Base-by-base conservation (phyloP, 345 rosid genomes). In the Microcos paniculata region DNA sequence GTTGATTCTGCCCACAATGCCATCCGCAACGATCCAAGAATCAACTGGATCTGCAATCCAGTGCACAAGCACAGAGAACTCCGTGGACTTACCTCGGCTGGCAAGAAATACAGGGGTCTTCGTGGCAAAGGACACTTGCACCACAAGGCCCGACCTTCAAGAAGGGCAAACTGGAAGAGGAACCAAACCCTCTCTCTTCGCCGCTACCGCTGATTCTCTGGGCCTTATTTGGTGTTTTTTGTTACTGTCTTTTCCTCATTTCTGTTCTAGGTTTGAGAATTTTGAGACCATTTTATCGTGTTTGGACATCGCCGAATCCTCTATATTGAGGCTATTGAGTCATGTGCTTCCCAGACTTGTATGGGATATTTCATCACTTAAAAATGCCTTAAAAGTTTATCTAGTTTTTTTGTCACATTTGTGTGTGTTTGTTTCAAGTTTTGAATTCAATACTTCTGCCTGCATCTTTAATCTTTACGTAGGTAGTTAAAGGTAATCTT, bases 51-150 rank as follows among this genome's bases (percentile, higher is more conserved):
- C 69, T 88, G 92, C 78, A 90, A 92, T 26, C 97, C 97, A 0
- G 95, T 90, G 31, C 97, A 90, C 82, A 92, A 92, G 79, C 97
- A 90, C 82, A 87, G 94, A 75, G 97, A 92, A 48, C 94, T 92
- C 28, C 87, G 94, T 4, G 97, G 95, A 13, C 92, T 90, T 38
- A 92, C 97, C 62, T 89, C 97, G 3, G 96, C 92, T 13, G 97
- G 97, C 40, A 92, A 90, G 90, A 86, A 88, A 82, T 84, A 90
- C 86, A 86, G 96, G 65, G 97, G 97, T 78, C 88, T 92, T 11
- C 89, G 89, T 33, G 97, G 97, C 80, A 92, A 82, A 82, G 97
- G 97, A 40, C 92, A 89, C 82, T 72, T 55, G 76, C 77, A 89
- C 85, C 96, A 89, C 94, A 92, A 90, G 84, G 81, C 82, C 33